phyloP scores from a whole-genome alignment of 148 eudicot species.

The Linanthus parryae region DNA sequence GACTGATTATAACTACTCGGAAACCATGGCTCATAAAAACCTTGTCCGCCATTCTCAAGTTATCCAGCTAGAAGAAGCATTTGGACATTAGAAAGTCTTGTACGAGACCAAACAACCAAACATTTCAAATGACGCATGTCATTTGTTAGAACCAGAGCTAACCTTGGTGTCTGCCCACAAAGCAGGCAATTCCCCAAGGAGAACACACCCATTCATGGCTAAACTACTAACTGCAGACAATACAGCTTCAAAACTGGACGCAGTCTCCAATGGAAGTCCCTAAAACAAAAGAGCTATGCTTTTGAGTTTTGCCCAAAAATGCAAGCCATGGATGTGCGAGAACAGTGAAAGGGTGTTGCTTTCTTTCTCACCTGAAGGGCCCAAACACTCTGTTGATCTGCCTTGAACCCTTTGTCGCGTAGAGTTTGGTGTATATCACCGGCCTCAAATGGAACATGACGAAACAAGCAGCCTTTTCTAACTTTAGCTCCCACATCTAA shows the following conservation, averaged over 20 bases:
- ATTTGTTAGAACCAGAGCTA: too few species aligned
- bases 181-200: constrained; percentile 73
- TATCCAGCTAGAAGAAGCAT: constrained; percentile 38
- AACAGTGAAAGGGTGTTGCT: background rate
- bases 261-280: constrained; percentile 69
- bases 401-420: constrained; percentile 59
- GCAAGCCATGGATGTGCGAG: background rate
- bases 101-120: too few species aligned
- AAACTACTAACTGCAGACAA: constrained; percentile 42
- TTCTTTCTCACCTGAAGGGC: constrained; percentile 66
- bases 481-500: constrained; percentile 75
- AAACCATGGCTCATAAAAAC: constrained; percentile 71
- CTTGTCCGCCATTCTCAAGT: constrained; percentile 54
- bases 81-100: too few species aligned
- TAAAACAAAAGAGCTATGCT: constrained; percentile 16
- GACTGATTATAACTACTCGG: constrained; percentile 36
- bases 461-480: constrained; percentile 54
- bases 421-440: constrained; percentile 42
- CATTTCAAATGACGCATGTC: too few species aligned
- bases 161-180: constrained; percentile 51
- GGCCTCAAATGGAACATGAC: constrained; percentile 60
- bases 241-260: constrained; percentile 47
- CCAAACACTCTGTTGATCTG: constrained; percentile 80
- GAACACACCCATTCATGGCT: constrained; percentile 67
- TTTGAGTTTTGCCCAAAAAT: too few species aligned